Evolutionary conservation across 257 asterid genomes (phyloP).

Genomic region (Plantago ovata): DNA sequence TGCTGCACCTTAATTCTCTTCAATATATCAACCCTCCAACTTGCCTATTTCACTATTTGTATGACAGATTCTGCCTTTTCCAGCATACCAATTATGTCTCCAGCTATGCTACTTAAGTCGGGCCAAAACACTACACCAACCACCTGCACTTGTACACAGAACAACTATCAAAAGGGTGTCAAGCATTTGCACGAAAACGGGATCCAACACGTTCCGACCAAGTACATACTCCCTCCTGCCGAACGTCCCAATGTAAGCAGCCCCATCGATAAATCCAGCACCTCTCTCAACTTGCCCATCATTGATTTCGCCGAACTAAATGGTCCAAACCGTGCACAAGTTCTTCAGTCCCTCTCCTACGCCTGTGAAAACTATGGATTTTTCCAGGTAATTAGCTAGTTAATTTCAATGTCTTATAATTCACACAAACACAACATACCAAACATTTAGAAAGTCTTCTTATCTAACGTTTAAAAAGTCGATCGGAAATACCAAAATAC

Average conservation of each 20-base stretch:
- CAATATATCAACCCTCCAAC: no score
- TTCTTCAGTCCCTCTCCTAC: constrained; percentile 47
- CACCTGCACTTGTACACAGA: constrained; percentile 21
- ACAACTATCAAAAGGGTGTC: constrained; percentile 65
- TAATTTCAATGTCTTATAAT: no score
- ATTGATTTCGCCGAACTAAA: constrained; percentile 63
- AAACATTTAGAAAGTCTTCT: no score
- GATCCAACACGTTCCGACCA: constrained; percentile 52
- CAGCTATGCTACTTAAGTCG: constrained; percentile 33
- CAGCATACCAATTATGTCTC: constrained; percentile 37
- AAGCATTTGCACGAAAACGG: constrained; percentile 65
- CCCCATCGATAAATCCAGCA: not conserved
- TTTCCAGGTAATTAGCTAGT: no score
- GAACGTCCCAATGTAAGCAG: constrained; percentile 51
- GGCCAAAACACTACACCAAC: constrained; percentile 12
- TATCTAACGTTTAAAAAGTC: no score
- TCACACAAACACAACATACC: no score
- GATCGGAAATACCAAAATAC: no score
- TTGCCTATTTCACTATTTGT: no score
- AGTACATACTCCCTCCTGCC: constrained; percentile 60
- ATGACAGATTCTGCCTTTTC: no score
- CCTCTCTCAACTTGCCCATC: constrained; percentile 48
- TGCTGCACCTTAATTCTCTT: no score
- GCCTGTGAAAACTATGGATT: constrained; percentile 77
- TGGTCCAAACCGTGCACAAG: constrained; percentile 55